Evolutionary conservation across 192 early-diverging fungal species (phyloP).

Genomic region (Coemansia sp.): DNA sequence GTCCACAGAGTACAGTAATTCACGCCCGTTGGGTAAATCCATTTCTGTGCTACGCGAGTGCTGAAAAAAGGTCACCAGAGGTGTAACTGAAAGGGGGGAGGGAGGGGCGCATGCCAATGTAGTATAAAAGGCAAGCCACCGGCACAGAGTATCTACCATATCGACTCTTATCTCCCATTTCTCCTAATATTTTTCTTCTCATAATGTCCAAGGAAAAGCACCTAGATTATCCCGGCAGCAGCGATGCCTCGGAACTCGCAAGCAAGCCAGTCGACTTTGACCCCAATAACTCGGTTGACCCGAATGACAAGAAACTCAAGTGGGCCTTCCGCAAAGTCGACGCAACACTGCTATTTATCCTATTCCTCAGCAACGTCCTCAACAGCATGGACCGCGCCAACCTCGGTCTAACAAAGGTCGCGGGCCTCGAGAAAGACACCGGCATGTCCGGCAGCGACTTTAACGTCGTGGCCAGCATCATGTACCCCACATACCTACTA

Average conservation of each 20-base stretch:
- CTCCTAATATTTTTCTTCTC: not conserved
- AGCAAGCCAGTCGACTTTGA: not conserved
- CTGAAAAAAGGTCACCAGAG: not conserved
- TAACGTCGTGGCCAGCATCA: constrained; percentile 41
- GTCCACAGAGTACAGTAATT: too few species aligned
- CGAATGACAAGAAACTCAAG: constrained; percentile 18
- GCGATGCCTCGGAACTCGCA: not conserved
- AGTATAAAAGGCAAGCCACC: not conserved
- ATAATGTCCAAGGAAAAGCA: not conserved
- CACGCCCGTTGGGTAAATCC: not conserved
- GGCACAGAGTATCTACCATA: not conserved
- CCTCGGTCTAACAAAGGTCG: constrained; percentile 41
- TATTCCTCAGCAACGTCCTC: constrained; percentile 46
- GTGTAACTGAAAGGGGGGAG: not conserved
- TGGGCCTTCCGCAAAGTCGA: constrained; percentile 48
- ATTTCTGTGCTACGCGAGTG: not conserved
- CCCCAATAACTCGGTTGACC: not conserved
- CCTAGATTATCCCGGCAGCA: not conserved
- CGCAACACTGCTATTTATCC: constrained; percentile 29
- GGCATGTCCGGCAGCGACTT: constrained; percentile 38
- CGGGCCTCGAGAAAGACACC: constrained; percentile 27
- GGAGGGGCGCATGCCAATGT: not conserved
- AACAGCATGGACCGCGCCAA: constrained; percentile 49
- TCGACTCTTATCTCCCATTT: not conserved
- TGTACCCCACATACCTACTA: constrained; percentile 46